These are phyloP conservation scores for Phytophthora megakarya DNA, from an alignment of 352 stramenopile genomes.

Conservation along the genomic window DNA sequence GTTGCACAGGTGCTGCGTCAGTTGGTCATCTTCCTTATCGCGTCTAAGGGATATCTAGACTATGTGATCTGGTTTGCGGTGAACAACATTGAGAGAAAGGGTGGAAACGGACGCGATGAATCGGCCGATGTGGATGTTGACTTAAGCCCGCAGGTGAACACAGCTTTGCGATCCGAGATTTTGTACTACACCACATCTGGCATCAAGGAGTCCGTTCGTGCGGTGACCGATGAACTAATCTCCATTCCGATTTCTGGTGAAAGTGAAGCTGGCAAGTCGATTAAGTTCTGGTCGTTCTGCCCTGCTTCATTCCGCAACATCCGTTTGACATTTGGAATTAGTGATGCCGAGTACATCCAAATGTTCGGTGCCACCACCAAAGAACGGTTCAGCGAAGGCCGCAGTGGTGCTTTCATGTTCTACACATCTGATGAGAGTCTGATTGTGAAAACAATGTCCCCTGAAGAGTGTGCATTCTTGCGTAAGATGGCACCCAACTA, in stretches of 20 bases:
- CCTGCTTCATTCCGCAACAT: constrained; percentile 88
- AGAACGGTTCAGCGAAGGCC: constrained; percentile 88
- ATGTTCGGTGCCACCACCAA: constrained; percentile 89
- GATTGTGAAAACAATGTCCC: constrained; percentile 92
- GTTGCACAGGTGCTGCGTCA: constrained; percentile 82
- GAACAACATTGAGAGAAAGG: constrained; percentile 83
- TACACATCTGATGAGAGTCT: constrained; percentile 88
- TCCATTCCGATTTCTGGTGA: constrained; percentile 83
- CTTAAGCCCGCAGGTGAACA: constrained; percentile 87
- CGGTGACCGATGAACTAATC: constrained; percentile 74
- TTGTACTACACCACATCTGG: constrained; percentile 91
- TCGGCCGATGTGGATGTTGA: constrained; percentile 86
- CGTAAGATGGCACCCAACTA: constrained; percentile 88
- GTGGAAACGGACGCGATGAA: constrained; percentile 52
- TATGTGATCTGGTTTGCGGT: constrained; percentile 92
- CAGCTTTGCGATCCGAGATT: constrained; percentile 87
- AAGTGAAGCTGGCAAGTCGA: constrained; percentile 73
- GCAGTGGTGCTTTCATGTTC: constrained; percentile 93
- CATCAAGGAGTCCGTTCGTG: constrained; percentile 86
- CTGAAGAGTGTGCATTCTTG: constrained; percentile 86
- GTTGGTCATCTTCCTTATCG: constrained; percentile 83
- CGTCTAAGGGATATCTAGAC: constrained; percentile 85
- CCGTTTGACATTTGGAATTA: constrained; percentile 81
- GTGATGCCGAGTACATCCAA: constrained; percentile 79
- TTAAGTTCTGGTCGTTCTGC: constrained; percentile 90